Conservation (phyloP, 176 grass and related monocot species). For the maize (Zea mays) region DNA sequence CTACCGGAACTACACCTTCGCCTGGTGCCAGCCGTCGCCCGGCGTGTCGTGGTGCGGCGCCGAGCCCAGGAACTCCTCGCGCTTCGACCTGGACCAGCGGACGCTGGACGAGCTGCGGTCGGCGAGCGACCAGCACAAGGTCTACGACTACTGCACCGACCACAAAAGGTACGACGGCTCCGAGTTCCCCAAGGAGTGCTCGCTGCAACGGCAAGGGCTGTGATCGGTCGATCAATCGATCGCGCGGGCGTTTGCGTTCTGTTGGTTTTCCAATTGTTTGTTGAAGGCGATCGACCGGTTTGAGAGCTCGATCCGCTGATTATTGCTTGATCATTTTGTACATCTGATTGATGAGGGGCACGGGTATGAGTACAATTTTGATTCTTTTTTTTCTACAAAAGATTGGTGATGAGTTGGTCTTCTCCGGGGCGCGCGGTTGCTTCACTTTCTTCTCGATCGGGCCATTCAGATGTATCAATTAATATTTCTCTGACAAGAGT, state of each 20-base stretch:
- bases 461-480: constrained; percentile 35
- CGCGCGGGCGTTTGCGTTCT: no score
- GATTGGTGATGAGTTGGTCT: constrained; percentile 10
- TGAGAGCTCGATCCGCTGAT: background rate
- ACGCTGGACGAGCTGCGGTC: constrained; percentile 12
- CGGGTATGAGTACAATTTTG: constrained; percentile 14
- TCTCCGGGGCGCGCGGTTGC: background rate
- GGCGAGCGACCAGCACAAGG: background rate
- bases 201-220: background rate
- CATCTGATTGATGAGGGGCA: constrained; percentile 26
- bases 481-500: constrained; percentile 28
- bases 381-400: constrained; percentile 36
- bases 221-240: background rate
- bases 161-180: constrained; percentile 36
- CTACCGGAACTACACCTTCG: constrained; percentile 51
- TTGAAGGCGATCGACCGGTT: background rate
- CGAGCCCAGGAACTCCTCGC: constrained; percentile 26
- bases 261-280: no score
- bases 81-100: constrained; percentile 23
- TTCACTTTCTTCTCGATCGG: background rate
- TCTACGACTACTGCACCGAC: constrained; percentile 77
- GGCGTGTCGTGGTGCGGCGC: constrained; percentile 49
- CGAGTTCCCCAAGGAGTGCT: constrained; percentile 49
- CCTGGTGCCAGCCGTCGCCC: constrained; percentile 40
- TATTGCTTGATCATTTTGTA: background rate